Evolutionary conservation across 2,329 filamentous ascomycete species (phyloP), one percentile per base, ranked within the genome.

Genomic region (Fusarium stilboides): DNA sequence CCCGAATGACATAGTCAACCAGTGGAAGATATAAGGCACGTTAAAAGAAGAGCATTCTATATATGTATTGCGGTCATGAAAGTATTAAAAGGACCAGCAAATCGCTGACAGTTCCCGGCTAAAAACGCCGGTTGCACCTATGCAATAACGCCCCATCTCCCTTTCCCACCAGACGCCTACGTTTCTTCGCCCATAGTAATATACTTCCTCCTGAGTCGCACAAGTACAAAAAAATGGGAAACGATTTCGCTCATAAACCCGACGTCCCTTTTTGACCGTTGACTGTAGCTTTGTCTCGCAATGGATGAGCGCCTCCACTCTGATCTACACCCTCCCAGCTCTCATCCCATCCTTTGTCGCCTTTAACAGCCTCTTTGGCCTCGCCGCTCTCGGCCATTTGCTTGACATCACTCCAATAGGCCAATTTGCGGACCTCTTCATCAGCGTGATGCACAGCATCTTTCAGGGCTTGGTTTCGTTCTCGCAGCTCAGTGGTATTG

Each of bases 331-430:
- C 87, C 68, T 83, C 78, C 83, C 85, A 88, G 15, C 77, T 78
- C 5, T 80, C 75, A 49, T 81, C 78, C 65, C 78, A 78, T 43
- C 75, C 77, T 54, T 77, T 76, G 22, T 77, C 69, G 20, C 69
- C 61, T 28, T 83, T 83, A 3, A 84, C 81, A 3, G 83, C 85
- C 19, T 81, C 78, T 34, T 77, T 79, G 4, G 84, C 79, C 53
- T 85, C 81, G 33, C 86, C 86, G 13, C 79, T 80, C 67, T 85
- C 83, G 1, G 90, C 87, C 80, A 94, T 89, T 17, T 87, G 87
- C 78, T 90, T 92, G 67, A 93, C 88, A 76, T 97, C 93, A 75
- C 92, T 94, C 91, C 95, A 97, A 77, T 94, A 97, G 51, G 97
- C 93, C 8, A 97, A 83, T 62, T 87, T 90, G 59, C 90, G 90